Evolutionary conservation across 768 basidiomycete genomes (phyloP).

Genomic region (Phlebiopsis flavidoalba): DNA sequence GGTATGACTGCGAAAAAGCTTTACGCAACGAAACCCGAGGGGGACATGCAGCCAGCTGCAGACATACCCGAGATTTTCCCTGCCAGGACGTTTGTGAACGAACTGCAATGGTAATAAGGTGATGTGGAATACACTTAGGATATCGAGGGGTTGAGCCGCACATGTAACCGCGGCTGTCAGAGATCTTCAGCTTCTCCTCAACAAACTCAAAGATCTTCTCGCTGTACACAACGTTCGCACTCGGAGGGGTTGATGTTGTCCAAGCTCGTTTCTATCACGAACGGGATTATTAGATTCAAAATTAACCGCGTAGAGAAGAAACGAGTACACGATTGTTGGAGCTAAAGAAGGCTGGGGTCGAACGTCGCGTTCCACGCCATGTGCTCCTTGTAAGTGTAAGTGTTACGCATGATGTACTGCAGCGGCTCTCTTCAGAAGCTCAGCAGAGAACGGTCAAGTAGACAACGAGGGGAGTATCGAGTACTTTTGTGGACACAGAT

Average conservation of each 20-base stretch:
- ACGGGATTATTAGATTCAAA: no score
- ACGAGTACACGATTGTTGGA: slow-evolving; percentile 54
- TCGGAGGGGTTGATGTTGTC: slow-evolving; percentile 48
- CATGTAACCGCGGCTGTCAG: slow-evolving; percentile 58
- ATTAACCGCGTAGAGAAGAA: background rate
- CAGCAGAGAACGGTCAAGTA: slow-evolving; percentile 41
- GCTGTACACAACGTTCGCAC: slow-evolving; percentile 48
- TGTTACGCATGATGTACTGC: slow-evolving; percentile 41
- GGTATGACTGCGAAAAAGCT: slow-evolving; percentile 31
- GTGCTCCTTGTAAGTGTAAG: slow-evolving; percentile 51
- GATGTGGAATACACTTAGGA: background rate
- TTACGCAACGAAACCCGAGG: no score
- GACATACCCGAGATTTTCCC: slow-evolving; percentile 38
- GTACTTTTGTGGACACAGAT: background rate
- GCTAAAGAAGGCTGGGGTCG: slow-evolving; percentile 57
- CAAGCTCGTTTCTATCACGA: slow-evolving; percentile 45
- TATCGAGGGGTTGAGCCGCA: slow-evolving; percentile 19
- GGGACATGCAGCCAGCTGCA: background rate
- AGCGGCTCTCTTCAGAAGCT: slow-evolving; percentile 53
- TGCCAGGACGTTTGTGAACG: slow-evolving; percentile 49
- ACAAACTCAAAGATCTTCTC: slow-evolving; percentile 51
- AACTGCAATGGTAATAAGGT: slow-evolving; percentile 19
- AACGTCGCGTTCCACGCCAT: slow-evolving; percentile 58
- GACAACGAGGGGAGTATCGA: background rate
- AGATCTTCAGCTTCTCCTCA: slow-evolving; percentile 44